Evolutionary conservation across 2,329 filamentous ascomycete genomes (phyloP).

Genomic region (Aspergillus nomiae): DNA sequence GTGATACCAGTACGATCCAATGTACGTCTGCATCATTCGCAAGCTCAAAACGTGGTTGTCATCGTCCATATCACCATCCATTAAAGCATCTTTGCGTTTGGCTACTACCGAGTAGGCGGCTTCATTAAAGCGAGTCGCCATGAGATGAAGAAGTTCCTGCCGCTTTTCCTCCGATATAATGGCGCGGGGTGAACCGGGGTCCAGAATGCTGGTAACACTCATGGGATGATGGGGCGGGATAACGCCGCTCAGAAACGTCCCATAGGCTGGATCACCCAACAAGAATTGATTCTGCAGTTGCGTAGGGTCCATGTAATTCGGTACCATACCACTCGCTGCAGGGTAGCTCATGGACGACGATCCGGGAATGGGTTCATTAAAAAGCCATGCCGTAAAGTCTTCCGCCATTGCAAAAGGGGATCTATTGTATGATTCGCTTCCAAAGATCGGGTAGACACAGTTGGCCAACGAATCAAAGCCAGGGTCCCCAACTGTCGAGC

Average conservation of each 20-base stretch:
- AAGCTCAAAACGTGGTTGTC: constrained; percentile 70
- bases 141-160: constrained; percentile 78
- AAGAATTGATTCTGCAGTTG: constrained; percentile 55
- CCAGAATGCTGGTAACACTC: constrained; percentile 83
- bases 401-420: constrained; percentile 87
- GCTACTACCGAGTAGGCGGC: constrained; percentile 72
- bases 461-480: constrained; percentile 40
- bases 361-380: constrained; percentile 66
- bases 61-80: constrained; percentile 74
- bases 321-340: constrained; percentile 41
- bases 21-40: constrained; percentile 94
- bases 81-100: constrained; percentile 72
- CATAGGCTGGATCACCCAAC: constrained; percentile 51
- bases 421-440: constrained; percentile 77
- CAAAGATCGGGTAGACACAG: constrained; percentile 78
- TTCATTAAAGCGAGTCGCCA: constrained; percentile 79
- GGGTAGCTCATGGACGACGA: constrained; percentile 55
- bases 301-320: constrained; percentile 43
- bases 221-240: constrained; percentile 71
- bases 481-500: constrained; percentile 26
- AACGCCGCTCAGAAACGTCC: constrained; percentile 51
- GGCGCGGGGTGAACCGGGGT: constrained; percentile 76
- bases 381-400: constrained; percentile 83
- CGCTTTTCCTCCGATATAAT: constrained; percentile 86
- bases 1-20: constrained; percentile 90